These are phyloP conservation scores for Skeletonema menzelii DNA, from an alignment of 108 stramenopile genomes.

Conservation along the genomic window DNA sequence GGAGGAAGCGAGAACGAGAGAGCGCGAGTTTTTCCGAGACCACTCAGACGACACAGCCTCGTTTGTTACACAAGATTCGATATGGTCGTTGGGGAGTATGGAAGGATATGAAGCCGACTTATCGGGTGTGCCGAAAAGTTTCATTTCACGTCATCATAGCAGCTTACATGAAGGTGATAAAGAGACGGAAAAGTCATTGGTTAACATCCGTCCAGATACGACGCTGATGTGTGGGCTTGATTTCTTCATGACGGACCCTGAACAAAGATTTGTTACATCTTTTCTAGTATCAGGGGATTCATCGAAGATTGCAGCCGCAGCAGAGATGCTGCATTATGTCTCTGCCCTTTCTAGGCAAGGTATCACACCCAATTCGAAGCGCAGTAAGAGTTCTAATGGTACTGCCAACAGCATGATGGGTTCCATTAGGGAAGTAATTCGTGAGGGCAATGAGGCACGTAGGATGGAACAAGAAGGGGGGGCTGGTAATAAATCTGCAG, in stretches of 20 bases:
- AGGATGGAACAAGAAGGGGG: neutral
- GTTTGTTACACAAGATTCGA: neutral
- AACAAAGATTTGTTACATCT: constrained; percentile 62
- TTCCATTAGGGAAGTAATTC: constrained; percentile 17
- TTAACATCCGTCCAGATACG: constrained; percentile 35
- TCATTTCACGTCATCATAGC: constrained; percentile 24
- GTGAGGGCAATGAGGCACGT: constrained; percentile 19
- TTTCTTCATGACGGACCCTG: constrained; percentile 64
- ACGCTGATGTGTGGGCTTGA: constrained; percentile 73
- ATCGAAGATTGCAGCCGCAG: constrained; percentile 56
- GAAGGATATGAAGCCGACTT: constrained; percentile 37
- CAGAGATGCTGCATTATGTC: constrained; percentile 56
- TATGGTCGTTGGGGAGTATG: constrained; percentile 30
- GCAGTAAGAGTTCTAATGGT: neutral
- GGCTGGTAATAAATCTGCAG: neutral
- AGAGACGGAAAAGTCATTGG: neutral
- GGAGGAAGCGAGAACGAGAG: constrained; percentile 11
- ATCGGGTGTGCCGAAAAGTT: constrained; percentile 10
- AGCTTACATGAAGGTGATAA: constrained; percentile 5
- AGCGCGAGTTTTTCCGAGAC: constrained; percentile 16
- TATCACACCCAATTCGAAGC: neutral
- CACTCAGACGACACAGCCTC: constrained; percentile 1
- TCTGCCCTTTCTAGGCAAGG: constrained; percentile 10
- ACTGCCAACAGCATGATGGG: constrained; percentile 14
- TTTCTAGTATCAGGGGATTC: constrained; percentile 60